Base-by-base conservation (phyloP, 2,329 filamentous ascomycete genomes). In the Phoma sp. region DNA sequence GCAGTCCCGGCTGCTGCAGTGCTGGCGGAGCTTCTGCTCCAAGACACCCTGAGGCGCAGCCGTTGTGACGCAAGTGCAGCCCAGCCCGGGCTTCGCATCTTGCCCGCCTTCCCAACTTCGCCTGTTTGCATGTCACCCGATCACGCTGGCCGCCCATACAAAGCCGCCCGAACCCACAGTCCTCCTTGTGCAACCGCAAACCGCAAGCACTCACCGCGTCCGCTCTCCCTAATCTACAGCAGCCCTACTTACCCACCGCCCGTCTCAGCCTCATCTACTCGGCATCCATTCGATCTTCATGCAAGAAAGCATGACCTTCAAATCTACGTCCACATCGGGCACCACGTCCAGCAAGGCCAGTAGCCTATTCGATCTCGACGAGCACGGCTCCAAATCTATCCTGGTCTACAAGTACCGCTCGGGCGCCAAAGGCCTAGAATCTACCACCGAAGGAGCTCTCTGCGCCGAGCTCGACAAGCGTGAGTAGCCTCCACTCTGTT, bases 391-490 rank as follows among this genome's bases (percentile, higher is more conserved):
- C 29, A 68, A 69, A 40, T 74, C 74, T 14, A 79, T 81, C 39
- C 66, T 81, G 23, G 74, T 80, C 36, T 80, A 80, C 65, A 72
- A 72, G 51, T 80, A 79, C 51, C 73, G 77, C 24, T 77, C 75
- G 7, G 75, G 73, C 18, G 60, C 65, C 54, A 71, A 66, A 36
- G 57, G 63, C 18, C 67, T 80, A 24, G 70, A 78, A 57, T 70
- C 76, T 4, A 74, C 71, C 45, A 76, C 77, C 37, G 78, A 80
- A 51, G 75, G 75, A 55, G 76, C 78, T 14, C 72, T 81, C 10
- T 78, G 76, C 60, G 69, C 69, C 39, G 60, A 64, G 29, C 61
- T 77, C 13, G 74, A 76, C 56, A 57, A 67, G 55, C 71, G 75
- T 74, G 51, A 56, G 72, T 62, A 25, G 35, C 39, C 38, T 30